Base-by-base conservation (phyloP, 225 moss, liverwort and hornwort species). In the Straminergon stramineum region DNA sequence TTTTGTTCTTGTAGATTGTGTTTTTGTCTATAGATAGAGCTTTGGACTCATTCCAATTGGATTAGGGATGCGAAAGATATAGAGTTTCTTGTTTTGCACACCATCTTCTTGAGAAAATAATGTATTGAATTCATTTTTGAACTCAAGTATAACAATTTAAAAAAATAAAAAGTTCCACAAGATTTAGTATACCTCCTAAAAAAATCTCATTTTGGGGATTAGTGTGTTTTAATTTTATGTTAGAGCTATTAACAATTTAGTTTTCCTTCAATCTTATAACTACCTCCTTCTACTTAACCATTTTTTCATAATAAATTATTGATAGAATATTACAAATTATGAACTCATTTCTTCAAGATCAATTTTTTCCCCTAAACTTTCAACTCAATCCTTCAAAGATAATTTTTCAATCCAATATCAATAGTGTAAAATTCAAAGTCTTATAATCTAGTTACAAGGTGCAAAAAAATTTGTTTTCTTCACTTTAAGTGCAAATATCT, bases 41-140 rank as follows among this genome's bases (percentile, higher is more conserved):
- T 43, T 43, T 43, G n/a, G 27, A 27, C 16, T 73, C 2, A 16
- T 27, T 73, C 6, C 27, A 43, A 73, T 43, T 73, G 5, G 2
- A 27, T 43, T 43, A 43, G 16, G 43, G 12, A 43, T 43, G 27
- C 43, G 2, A 43, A 43, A 43, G 41, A 27, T 43, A 43, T 27
- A 0, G 9, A 73, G 9, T 5, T 73, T 73, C 9, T 73, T 43
- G 4, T 27, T 41, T 73, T 43, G 3, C 0, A 0, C 0, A 3
- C 26, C 3, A 26, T 26, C 1, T 5, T 70, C 7, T 41, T 39
- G 3, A 70, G 2, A 41, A 39, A 70, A 15, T 20, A 24, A 41
- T 4, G 5, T 41, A 17, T 45, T 28, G 10, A 10, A 45, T 6
- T 28, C 1, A 0, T 10, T 45, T n/a, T 17, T 28, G 1, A 73